Evolutionary conservation across 176 grass and related monocot species (phyloP).

Genomic region (Aegilops speltoides): DNA sequence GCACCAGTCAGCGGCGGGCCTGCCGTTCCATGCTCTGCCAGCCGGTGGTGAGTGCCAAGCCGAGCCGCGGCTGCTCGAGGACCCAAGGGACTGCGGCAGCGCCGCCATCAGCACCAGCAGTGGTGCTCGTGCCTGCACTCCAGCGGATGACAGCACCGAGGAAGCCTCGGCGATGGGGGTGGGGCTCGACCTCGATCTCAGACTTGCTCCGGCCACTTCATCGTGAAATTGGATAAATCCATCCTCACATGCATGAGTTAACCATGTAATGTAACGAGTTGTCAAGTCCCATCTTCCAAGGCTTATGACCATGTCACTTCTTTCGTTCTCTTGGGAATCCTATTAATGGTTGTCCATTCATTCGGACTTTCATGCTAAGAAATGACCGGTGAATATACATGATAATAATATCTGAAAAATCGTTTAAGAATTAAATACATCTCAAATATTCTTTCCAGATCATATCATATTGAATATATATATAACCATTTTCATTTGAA

Average conservation of each 20-base stretch:
- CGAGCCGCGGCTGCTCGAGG: background rate
- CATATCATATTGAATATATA: too few species aligned
- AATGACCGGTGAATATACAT: too few species aligned
- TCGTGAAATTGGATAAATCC: conserved; percentile 26
- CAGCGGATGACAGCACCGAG: conserved; percentile 11
- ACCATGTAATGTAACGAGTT: conserved; percentile 1
- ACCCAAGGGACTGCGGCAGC: background rate
- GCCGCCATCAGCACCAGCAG: background rate
- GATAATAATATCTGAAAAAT: too few species aligned
- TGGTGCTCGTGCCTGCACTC: background rate
- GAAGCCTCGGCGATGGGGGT: conserved; percentile 39
- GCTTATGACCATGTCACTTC: background rate
- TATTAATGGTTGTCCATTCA: background rate
- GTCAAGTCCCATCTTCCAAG: background rate
- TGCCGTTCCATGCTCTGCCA: conserved; percentile 40
- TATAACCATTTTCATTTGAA: too few species aligned
- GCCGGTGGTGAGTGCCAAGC: background rate
- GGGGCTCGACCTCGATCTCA: conserved; percentile 75
- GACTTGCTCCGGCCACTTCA: conserved; percentile 61
- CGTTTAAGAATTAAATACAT: too few species aligned
- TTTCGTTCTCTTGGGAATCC: background rate
- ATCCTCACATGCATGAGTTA: background rate
- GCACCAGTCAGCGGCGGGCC: conserved; percentile 4
- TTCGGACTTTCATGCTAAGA: too few species aligned
- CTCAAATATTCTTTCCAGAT: too few species aligned